Percentiles rank a stretch among this genome's conserved stretches.
phyloP scores from a whole-genome alignment of 306 rosid genomes.

The Casuarina glauca region DNA sequence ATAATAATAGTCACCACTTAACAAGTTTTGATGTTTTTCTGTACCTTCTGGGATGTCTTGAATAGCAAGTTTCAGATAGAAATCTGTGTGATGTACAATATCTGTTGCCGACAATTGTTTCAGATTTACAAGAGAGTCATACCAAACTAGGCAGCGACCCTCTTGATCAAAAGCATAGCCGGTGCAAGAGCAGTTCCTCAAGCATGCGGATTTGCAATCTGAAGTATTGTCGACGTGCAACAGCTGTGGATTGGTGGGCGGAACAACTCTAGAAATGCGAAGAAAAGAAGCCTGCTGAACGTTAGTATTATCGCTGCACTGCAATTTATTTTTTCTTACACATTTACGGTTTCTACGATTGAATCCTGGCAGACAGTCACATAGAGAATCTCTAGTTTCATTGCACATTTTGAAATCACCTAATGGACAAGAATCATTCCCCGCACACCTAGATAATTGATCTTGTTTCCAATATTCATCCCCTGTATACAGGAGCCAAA shows the following conservation, averaged over 20 bases:
- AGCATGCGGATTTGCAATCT: constrained; percentile 8
- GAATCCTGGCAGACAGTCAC: neutral
- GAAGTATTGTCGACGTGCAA: neutral
- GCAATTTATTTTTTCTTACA: neutral
- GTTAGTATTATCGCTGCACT: neutral
- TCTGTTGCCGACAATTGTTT: neutral
- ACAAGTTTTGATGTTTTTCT: neutral
- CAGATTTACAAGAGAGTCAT: neutral
- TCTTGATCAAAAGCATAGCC: constrained; percentile 14
- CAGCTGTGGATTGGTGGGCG: neutral
- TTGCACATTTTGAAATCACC: neutral
- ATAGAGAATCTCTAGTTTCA: neutral
- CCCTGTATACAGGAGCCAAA: neutral
- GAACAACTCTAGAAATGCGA: neutral
- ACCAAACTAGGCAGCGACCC: neutral
- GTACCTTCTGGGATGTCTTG: neutral
- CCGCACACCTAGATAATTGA: no score
- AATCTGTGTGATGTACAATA: neutral
- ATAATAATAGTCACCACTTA: neutral
- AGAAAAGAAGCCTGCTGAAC: neutral
- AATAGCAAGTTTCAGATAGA: constrained; percentile 21
- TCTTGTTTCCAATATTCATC: no score
- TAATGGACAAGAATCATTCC: no score
- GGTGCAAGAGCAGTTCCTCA: constrained; percentile 5
- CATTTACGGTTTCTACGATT: neutral